phyloP scores from a whole-genome alignment of 2,329 filamentous ascomycete species.

The Ophiostoma ulmi region DNA sequence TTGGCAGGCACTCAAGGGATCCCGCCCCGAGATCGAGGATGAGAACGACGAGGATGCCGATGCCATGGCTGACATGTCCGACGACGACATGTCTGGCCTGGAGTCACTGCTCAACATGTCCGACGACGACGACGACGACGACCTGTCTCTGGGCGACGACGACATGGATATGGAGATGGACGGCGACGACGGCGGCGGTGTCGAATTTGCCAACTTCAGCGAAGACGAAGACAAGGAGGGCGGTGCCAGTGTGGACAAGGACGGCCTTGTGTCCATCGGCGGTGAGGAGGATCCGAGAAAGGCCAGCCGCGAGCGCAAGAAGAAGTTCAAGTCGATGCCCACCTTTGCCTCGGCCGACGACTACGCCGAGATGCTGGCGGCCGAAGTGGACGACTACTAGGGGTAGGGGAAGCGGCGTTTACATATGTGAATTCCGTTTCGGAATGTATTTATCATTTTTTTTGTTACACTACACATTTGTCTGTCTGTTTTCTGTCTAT shows the following conservation, averaged over 20 bases:
- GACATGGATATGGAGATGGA: constrained; percentile 41
- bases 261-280: constrained; percentile 29
- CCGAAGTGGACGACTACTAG: constrained; percentile 55
- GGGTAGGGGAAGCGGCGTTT: background rate
- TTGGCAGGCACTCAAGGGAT: constrained; percentile 36
- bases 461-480: background rate
- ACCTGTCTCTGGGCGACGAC: constrained; percentile 39
- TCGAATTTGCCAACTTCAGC: constrained; percentile 38
- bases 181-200: constrained; percentile 32
- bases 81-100: constrained; percentile 36
- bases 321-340: constrained; percentile 81
- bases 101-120: constrained; percentile 29
- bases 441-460: background rate
- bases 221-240: constrained; percentile 38
- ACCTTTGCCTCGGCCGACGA: constrained; percentile 92
- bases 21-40: constrained; percentile 39
- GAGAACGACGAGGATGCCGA: constrained; percentile 47
- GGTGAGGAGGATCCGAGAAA: constrained; percentile 32
- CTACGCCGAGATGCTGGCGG: constrained; percentile 77
- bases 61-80: constrained; percentile 29
- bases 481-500: background rate
- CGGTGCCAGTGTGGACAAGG: constrained; percentile 38
- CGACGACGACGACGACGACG: constrained; percentile 33
- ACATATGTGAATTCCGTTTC: background rate
- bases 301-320: constrained; percentile 59